These are phyloP conservation scores for Epichloe coenophiala DNA, from an alignment of 2,329 filamentous ascomycete species.

Conservation along the genomic window DNA sequence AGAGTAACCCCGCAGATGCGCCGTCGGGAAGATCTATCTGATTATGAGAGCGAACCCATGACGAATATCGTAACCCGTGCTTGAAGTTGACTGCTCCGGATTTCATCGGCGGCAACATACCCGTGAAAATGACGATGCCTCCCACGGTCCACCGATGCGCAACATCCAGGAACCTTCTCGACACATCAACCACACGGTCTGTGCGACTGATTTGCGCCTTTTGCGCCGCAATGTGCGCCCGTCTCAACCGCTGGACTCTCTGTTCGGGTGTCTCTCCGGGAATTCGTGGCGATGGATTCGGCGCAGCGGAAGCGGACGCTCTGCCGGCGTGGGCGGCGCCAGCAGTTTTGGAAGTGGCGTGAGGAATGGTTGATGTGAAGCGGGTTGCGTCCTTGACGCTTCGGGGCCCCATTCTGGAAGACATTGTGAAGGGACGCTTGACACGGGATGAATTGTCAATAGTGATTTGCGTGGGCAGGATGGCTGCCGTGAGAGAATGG, in stretches of 20 bases:
- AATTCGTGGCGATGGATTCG: constrained; percentile 17
- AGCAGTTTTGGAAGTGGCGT: constrained; percentile 51
- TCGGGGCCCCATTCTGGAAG: constrained; percentile 39
- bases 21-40: too few species aligned
- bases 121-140: constrained; percentile 42
- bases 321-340: constrained; percentile 22
- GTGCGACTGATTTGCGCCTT: constrained; percentile 39
- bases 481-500: constrained; percentile 1
- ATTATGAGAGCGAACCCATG: too few species aligned
- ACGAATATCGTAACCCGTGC: too few species aligned
- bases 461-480: background rate
- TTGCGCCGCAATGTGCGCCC: constrained; percentile 53
- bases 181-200: constrained; percentile 34
- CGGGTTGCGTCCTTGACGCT: constrained; percentile 69
- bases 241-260: constrained; percentile 54
- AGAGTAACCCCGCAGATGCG: too few species aligned
- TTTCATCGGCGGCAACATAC: constrained; percentile 22
- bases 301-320: constrained; percentile 9
- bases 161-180: constrained; percentile 38
- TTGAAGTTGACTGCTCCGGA: background rate
- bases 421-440: constrained; percentile 17
- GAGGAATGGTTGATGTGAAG: constrained; percentile 41
- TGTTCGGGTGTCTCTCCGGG: constrained; percentile 52
- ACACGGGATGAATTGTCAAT: background rate
- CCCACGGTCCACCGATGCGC: constrained; percentile 42